Base-by-base conservation (phyloP, 2,329 filamentous ascomycete species). In the Pseudogymnoascus sp. region DNA sequence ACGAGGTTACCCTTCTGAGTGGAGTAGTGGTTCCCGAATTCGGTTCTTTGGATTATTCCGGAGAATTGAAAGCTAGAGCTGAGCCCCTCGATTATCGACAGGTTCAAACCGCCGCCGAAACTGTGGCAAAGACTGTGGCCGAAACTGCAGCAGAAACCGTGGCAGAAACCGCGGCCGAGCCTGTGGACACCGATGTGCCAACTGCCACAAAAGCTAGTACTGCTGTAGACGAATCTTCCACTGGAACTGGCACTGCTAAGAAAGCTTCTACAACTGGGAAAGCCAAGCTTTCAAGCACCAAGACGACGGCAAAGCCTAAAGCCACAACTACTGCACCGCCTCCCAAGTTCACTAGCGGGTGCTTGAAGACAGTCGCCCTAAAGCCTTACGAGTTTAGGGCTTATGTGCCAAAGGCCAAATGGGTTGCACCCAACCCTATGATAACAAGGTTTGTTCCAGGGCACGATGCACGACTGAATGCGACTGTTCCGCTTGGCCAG, bases 381-480 rank as follows among this genome's bases (percentile, higher is more conserved):
- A 73, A 75, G 3, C 72, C 78, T 0, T 87, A 79, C 67, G 83
- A 80, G 35, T 87, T 80, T 70, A 81, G 80, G 65, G 82, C 83
- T 13, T 84, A 83, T 68, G 82, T 87, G 5, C 83, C 82, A 1
- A 77, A 77, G 29, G 73, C 76, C 0, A 75, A 74, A 31, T 86
- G 82, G 73, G 73, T 78, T n/a, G 72, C 73, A 6, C 82, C 83
- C 13, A 74, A 75, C 5, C 84, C 84, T 1, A 79, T 82, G 72
- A 79, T 87, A 67, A 86, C 83, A 2, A 78, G 77, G 26, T 83
- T 86, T 67, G 70, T 74, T 2, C 83, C 83, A 10, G 82, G 82
- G 2, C 83, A 86, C 67, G 83, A 86, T 69, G 74, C 75, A 11
- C 79, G 83, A 2, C 69, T 85, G 3, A 62, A 78, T 5, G 83